Conservation (phyloP, 164 flowering plant species). For the grape (Vitis vinifera) region ASM3070453v1 NC_081822.1:7069501-7070000, state of each 20-base stretch:
- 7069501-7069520: background rate
- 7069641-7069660: background rate
- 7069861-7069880: constrained; percentile 36
- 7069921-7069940: constrained; percentile 30
- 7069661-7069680: constrained; percentile 89
- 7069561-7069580: background rate
- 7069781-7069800: constrained; percentile 97
- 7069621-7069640: constrained; percentile 1
- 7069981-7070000: constrained; percentile 32
- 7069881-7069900: constrained; percentile 38
- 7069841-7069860: constrained; percentile 73
- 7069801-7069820: constrained; percentile 98
- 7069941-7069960: constrained; percentile 39
- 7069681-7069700: constrained; percentile 81
- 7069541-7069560: background rate
- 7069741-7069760: constrained; percentile 99
- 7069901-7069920: constrained; percentile 38
- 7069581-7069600: background rate
- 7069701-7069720: constrained; percentile 92
- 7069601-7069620: background rate
- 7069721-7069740: constrained; percentile 95
- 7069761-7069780: constrained; percentile 91
- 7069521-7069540: background rate
- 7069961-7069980: constrained; percentile 48
- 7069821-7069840: constrained; percentile 99